Percentiles rank a stretch among this genome's conserved stretches.
phyloP scores from a whole-genome alignment of 1,284 basidiomycete genomes.

The Wallemia mellicola region DNA sequence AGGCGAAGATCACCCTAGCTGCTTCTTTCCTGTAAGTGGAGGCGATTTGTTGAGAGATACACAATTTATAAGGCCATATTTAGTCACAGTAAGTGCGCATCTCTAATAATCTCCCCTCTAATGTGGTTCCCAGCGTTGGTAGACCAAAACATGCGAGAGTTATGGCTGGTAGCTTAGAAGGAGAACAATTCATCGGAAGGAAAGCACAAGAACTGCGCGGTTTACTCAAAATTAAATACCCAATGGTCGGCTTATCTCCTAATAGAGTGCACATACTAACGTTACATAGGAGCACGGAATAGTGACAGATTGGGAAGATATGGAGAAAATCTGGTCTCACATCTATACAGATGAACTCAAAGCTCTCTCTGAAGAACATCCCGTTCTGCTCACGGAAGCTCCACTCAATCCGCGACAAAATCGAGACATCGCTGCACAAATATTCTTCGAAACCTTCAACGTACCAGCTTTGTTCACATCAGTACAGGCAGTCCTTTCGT shows the following conservation, averaged over 20 bases:
- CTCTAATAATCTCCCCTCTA: neutral
- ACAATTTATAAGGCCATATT: slow-evolving; percentile 1
- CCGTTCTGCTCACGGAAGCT: slow-evolving; percentile 77
- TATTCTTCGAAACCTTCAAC: slow-evolving; percentile 98
- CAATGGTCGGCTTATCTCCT: slow-evolving; percentile 79
- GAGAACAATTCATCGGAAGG: slow-evolving; percentile 72
- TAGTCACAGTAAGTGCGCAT: neutral
- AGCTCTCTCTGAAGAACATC: slow-evolving; percentile 88
- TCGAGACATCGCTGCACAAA: slow-evolving; percentile 78
- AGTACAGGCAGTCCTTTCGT: slow-evolving; percentile 81
- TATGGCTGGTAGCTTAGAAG: slow-evolving; percentile 82
- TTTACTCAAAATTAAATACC: slow-evolving; percentile 82
- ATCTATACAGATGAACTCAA: slow-evolving; percentile 82
- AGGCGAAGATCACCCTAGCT: slow-evolving; percentile 88
- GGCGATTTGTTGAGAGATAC: slow-evolving; percentile 13
- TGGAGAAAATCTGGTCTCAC: slow-evolving; percentile 94
- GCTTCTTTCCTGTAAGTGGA: slow-evolving; percentile 75
- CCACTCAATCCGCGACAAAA: slow-evolving; percentile 82
- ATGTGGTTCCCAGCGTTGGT: slow-evolving; percentile 37
- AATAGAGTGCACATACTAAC: slow-evolving; percentile 2
- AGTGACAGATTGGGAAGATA: slow-evolving; percentile 85
- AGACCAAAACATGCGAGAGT: slow-evolving; percentile 82
- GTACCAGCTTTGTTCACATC: slow-evolving; percentile 91
- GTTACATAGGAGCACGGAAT: slow-evolving; percentile 9
- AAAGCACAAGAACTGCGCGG: slow-evolving; percentile 80